A percentile compares a stretch with the other conserved stretches of the same genome.
phyloP scores from a whole-genome alignment of 1,139 yeast species.

The Kodamaea suecica region DNA sequence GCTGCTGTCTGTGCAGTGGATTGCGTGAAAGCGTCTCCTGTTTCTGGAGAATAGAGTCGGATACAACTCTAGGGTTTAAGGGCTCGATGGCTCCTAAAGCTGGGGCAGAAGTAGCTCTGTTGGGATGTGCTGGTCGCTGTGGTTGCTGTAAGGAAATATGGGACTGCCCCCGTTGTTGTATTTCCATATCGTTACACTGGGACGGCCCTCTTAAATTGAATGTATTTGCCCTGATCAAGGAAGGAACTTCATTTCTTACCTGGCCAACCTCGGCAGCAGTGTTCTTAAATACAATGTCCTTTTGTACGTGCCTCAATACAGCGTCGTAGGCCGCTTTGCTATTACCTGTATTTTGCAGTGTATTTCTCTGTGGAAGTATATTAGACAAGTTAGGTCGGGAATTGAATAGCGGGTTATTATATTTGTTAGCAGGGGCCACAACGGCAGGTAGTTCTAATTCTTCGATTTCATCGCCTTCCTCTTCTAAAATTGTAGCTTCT shows the following conservation, averaged over 20 bases:
- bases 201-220: background rate
- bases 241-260: background rate
- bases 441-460: background rate
- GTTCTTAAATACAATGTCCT: slow-evolving; percentile 20
- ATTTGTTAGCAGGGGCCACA: background rate
- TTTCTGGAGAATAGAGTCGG: slow-evolving; percentile 2
- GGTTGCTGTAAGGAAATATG: background rate
- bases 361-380: slow-evolving; percentile 17
- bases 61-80: background rate
- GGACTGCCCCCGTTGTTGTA: background rate
- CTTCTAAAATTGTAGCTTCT: slow-evolving; percentile 6
- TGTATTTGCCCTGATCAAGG: background rate
- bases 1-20: no score
- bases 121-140: background rate
- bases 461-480: background rate
- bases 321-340: slow-evolving; percentile 7
- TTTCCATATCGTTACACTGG: background rate
- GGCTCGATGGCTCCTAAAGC: slow-evolving; percentile 1
- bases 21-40: slow-evolving; percentile 8
- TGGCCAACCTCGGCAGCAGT: background rate
- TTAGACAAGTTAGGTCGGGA: slow-evolving; percentile 8
- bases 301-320: slow-evolving; percentile 8
- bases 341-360: slow-evolving; percentile 13
- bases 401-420: background rate
- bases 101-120: slow-evolving; percentile 7